These are phyloP conservation scores for Cercospora sojina DNA, from an alignment of 2,329 filamentous ascomycete species.

Conservation along the genomic window DNA sequence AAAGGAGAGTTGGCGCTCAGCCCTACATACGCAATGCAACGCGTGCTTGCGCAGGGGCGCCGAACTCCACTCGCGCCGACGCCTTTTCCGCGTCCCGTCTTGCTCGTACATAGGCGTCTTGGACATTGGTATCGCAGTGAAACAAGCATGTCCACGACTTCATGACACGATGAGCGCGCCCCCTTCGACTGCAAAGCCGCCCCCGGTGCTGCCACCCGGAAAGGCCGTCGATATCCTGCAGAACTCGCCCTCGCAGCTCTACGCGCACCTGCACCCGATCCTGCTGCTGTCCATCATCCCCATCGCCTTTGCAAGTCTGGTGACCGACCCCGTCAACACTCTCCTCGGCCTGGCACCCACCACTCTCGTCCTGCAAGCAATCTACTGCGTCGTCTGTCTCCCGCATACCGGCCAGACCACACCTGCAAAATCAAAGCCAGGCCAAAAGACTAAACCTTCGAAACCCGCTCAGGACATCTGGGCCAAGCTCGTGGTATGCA, in stretches of 20 bases:
- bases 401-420: constrained; percentile 49
- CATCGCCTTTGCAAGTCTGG: constrained; percentile 64
- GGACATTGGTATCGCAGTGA: background rate
- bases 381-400: constrained; percentile 59
- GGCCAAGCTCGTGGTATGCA: constrained; percentile 47
- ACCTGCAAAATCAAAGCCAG: constrained; percentile 45
- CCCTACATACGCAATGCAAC: constrained; percentile 1
- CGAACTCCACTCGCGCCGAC: background rate
- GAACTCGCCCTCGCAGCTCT: constrained; percentile 36
- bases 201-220: constrained; percentile 5
- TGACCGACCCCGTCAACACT: constrained; percentile 66
- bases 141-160: background rate
- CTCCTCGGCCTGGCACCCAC: constrained; percentile 62
- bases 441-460: constrained; percentile 47
- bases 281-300: constrained; percentile 65
- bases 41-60: background rate
- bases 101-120: background rate
- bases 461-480: constrained; percentile 53
- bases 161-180: constrained; percentile 1
- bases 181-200: background rate
- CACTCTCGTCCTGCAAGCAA: constrained; percentile 62
- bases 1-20: constrained; percentile 6
- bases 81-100: background rate
- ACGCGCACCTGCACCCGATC: constrained; percentile 67
- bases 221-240: constrained; percentile 37